Evolutionary conservation across 78 protist species (phyloP).

Genomic region (Polysphondylium violaceum): DNA sequence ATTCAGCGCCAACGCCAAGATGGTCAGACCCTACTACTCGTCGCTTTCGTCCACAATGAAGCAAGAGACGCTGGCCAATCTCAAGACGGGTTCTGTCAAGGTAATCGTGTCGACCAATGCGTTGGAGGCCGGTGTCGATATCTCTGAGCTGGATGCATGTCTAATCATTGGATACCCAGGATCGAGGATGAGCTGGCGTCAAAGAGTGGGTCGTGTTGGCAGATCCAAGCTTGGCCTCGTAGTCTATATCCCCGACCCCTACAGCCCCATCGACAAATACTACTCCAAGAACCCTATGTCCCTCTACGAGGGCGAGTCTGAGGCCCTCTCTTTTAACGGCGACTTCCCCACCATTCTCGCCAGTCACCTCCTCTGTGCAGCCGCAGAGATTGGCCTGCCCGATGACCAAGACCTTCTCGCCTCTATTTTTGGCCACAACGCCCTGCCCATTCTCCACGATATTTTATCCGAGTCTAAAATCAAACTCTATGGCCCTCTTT

Average conservation of each 20-base stretch:
- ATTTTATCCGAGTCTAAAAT: background rate
- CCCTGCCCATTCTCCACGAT: background rate
- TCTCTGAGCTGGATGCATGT: slow-evolving; percentile 82
- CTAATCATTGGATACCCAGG: slow-evolving; percentile 78
- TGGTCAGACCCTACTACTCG: slow-evolving; percentile 61
- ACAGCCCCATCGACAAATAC: slow-evolving; percentile 48
- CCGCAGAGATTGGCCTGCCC: slow-evolving; percentile 51
- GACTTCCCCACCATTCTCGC: slow-evolving; percentile 59
- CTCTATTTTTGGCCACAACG: slow-evolving; percentile 6
- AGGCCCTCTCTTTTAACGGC: slow-evolving; percentile 56
- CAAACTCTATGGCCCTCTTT: background rate
- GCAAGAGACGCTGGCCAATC: slow-evolving; percentile 42
- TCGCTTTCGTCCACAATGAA: slow-evolving; percentile 2
- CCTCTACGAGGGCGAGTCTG: slow-evolving; percentile 36
- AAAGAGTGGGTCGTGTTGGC: slow-evolving; percentile 67
- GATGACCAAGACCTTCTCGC: background rate
- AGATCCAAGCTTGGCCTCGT: slow-evolving; percentile 57
- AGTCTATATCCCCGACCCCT: slow-evolving; percentile 15
- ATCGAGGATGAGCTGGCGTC: slow-evolving; percentile 72
- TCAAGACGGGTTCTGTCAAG: slow-evolving; percentile 48
- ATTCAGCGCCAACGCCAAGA: background rate
- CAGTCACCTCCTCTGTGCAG: slow-evolving; percentile 42
- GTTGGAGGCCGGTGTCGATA: slow-evolving; percentile 85
- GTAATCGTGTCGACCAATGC: slow-evolving; percentile 79
- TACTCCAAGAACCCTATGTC: slow-evolving; percentile 20